Percentiles rank a stretch among this genome's conserved stretches.
Conservation (phyloP, 768 basidiomycete genomes). For the Mycena amicta region DNA sequence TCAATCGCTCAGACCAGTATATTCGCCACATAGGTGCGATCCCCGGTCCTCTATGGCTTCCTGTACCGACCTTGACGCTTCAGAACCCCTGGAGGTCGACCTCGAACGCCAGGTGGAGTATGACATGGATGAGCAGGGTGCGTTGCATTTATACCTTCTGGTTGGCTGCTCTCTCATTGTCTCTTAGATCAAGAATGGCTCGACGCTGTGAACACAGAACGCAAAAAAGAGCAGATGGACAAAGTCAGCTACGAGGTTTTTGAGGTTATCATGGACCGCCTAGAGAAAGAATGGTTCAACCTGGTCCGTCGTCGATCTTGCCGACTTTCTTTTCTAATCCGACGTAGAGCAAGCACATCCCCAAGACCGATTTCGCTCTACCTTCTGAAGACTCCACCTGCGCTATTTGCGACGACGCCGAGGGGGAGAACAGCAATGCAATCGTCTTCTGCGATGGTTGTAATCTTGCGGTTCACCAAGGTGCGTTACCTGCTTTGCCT, state of each 20-base stretch:
- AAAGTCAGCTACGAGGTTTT: constrained; percentile 82
- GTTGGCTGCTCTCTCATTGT: constrained; percentile 6
- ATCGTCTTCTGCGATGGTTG: constrained; percentile 99
- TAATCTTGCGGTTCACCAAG: constrained; percentile 99
- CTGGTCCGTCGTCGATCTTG: constrained; percentile 58
- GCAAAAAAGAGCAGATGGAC: constrained; percentile 74
- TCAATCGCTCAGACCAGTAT: constrained; percentile 80
- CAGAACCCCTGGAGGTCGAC: constrained; percentile 92
- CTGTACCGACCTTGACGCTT: constrained; percentile 1
- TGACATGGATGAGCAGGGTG: constrained; percentile 99
- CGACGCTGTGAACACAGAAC: constrained; percentile 77
- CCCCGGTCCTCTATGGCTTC: constrained; percentile 7
- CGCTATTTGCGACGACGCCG: constrained; percentile 96
- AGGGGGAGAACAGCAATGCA: constrained; percentile 97
- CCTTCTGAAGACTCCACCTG: constrained; percentile 96
- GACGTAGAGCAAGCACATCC: constrained; percentile 85
- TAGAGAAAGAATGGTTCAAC: constrained; percentile 99
- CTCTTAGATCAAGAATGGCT: constrained; percentile 91
- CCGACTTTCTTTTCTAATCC: neutral
- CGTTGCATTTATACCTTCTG: constrained; percentile 17
- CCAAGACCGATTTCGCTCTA: constrained; percentile 83
- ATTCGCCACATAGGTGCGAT: constrained; percentile 85
- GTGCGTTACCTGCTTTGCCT: too few relatives aligned
- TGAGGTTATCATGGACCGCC: constrained; percentile 94
- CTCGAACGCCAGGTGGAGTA: constrained; percentile 94